phyloP scores from a whole-genome alignment of 495 filamentous ascomycete genomes.

The Neurospora sp. region DNA sequence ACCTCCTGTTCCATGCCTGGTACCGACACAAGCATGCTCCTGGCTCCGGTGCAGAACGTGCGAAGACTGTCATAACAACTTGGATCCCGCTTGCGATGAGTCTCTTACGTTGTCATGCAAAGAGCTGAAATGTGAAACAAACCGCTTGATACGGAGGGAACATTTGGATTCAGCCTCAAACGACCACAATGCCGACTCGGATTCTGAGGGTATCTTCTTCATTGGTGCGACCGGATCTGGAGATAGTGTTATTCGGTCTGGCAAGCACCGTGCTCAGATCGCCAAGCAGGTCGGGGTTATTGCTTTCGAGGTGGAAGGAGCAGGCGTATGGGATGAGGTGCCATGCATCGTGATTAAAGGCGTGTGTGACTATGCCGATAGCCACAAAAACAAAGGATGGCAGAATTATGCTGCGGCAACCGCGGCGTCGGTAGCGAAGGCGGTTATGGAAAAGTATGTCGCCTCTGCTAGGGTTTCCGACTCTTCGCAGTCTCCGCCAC shows the following conservation, averaged over 20 bases:
- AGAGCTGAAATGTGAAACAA: conserved; percentile 9
- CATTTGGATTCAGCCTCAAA: conserved; percentile 2
- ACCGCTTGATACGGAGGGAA: conserved; percentile 6
- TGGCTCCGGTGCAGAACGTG: too few species aligned
- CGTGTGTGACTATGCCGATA: too few species aligned
- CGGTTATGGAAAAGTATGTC: conserved; percentile 2
- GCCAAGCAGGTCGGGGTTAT: too few species aligned
- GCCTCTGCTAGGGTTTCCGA: background rate
- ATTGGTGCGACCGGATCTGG: conserved; percentile 19
- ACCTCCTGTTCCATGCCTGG: too few species aligned
- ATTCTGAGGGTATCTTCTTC: conserved; percentile 6
- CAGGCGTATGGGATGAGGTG: too few species aligned
- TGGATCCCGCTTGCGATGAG: background rate
- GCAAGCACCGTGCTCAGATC: conserved; percentile 21
- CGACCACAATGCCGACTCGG: background rate
- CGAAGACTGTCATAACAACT: too few species aligned
- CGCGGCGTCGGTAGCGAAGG: conserved; percentile 20
- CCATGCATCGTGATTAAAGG: too few species aligned
- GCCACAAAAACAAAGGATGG: conserved; percentile 37
- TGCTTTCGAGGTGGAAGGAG: too few species aligned
- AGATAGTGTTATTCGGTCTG: conserved; percentile 23
- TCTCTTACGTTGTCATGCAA: conserved; percentile 3
- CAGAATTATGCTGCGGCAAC: conserved; percentile 31
- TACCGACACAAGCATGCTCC: too few species aligned
- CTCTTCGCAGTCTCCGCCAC: background rate